A percentile compares a stretch with the other conserved stretches of the same genome.
Conservation (phyloP, 192 early-diverging fungal species). For the Spizellomyces punctatus region DNA sequence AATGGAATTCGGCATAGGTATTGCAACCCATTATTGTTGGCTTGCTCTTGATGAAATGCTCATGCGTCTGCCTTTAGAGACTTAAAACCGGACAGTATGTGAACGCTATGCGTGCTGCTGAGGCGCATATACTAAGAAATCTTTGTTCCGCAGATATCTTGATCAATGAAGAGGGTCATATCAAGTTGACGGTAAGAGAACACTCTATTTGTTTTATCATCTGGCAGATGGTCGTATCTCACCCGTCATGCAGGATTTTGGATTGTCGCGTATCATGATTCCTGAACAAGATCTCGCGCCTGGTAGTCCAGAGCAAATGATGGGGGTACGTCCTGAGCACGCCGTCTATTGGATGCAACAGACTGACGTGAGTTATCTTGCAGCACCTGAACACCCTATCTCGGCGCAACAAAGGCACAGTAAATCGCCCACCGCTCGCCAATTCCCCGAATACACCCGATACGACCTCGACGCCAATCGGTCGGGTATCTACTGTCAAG, state of each 20-base stretch:
- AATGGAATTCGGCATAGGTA: constrained; percentile 91
- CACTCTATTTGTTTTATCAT: background rate
- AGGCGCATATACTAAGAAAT: constrained; percentile 4
- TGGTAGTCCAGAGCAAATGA: constrained; percentile 19
- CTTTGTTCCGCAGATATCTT: constrained; percentile 65
- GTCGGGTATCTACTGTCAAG: background rate
- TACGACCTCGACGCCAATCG: constrained; percentile 3
- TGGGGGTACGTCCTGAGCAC: background rate
- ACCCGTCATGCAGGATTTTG: constrained; percentile 71
- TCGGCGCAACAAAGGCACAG: too few species aligned
- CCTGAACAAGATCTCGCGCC: constrained; percentile 48
- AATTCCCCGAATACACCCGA: background rate
- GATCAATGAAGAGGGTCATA: constrained; percentile 83
- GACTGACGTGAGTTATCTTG: too few species aligned
- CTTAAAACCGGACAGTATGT: constrained; percentile 51
- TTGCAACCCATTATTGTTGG: constrained; percentile 6
- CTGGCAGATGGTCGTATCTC: too few species aligned
- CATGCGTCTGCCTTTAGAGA: constrained; percentile 27
- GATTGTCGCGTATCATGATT: constrained; percentile 80
- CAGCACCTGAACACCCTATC: too few species aligned
- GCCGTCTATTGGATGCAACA: too few species aligned
- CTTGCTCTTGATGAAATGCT: too few species aligned
- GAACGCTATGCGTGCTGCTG: background rate
- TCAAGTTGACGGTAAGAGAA: constrained; percentile 74
- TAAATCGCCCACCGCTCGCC: too few species aligned